A percentile compares a stretch with the other conserved stretches of the same genome.
These are phyloP conservation scores for Diaporthe australafricana DNA, from an alignment of 2,329 filamentous ascomycete species.

Conservation along the genomic window DNA sequence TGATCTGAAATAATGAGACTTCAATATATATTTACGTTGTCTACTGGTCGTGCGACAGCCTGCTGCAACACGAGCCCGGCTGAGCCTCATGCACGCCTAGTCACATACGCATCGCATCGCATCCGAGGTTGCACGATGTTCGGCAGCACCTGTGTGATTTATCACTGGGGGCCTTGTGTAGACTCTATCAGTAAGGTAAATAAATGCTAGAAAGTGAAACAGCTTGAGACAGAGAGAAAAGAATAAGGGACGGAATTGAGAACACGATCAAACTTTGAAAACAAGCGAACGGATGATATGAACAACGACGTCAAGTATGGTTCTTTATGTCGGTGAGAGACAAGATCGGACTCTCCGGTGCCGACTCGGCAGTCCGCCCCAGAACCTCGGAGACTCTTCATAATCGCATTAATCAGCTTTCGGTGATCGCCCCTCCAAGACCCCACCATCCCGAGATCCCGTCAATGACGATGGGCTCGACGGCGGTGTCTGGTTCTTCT, in stretches of 20 bases:
- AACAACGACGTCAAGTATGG: neutral
- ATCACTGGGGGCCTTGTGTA: neutral
- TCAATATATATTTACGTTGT: neutral
- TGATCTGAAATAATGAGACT: no score
- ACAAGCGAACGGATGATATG: no score
- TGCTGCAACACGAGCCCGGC: neutral
- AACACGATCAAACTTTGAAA: no score
- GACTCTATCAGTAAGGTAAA: neutral
- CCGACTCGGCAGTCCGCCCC: constrained; percentile 19
- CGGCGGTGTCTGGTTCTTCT: neutral
- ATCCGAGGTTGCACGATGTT: neutral
- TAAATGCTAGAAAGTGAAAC: neutral
- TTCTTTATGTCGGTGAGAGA: neutral
- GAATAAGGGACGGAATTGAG: no score
- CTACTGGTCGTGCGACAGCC: neutral
- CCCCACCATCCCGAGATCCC: constrained; percentile 28
- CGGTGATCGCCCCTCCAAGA: constrained; percentile 28
- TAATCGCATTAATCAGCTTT: constrained; percentile 37
- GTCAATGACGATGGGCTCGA: constrained; percentile 32
- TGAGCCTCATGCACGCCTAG: neutral
- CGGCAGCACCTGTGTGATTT: neutral
- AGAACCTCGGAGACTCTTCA: constrained; percentile 24
- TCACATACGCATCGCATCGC: neutral
- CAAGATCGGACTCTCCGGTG: constrained; percentile 11
- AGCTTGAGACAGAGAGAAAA: no score